Percentiles rank a stretch among this genome's conserved stretches.
phyloP scores from a whole-genome alignment of 148 eudicot genomes.

The Hydrangea macrophylla region DNA sequence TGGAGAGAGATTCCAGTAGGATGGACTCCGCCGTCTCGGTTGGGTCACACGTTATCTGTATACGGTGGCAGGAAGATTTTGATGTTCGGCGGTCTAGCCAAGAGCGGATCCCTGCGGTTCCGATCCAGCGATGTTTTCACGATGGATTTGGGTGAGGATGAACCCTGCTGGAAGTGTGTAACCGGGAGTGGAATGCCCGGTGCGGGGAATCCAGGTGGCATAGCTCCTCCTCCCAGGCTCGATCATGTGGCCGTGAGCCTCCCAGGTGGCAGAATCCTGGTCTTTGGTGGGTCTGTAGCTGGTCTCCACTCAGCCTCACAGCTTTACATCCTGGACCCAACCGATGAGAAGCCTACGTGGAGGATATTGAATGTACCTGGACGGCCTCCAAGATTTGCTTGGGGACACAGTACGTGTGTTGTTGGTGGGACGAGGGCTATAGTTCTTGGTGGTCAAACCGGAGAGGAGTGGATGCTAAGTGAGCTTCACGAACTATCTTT shows the following conservation, averaged over 20 bases:
- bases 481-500: conserved; percentile 84
- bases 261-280: conserved; percentile 87
- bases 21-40: conserved; percentile 93
- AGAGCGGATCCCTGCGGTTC: conserved; percentile 83
- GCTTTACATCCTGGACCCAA: conserved; percentile 83
- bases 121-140: conserved; percentile 88
- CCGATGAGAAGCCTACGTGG: conserved; percentile 97
- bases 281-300: conserved; percentile 95
- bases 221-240: conserved; percentile 91
- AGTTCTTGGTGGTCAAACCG: conserved; percentile 92
- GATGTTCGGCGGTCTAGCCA: conserved; percentile 96
- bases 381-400: conserved; percentile 86
- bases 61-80: conserved; percentile 90
- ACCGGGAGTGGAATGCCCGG: conserved; percentile 95
- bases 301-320: conserved; percentile 98
- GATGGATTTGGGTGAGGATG: conserved; percentile 83
- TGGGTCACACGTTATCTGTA: conserved; percentile 87
- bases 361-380: conserved; percentile 88
- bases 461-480: conserved; percentile 93
- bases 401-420: conserved; percentile 97
- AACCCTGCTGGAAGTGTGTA: conserved; percentile 90
- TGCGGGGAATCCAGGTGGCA: conserved; percentile 91
- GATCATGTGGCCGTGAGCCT: conserved; percentile 98
- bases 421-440: conserved; percentile 96
- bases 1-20: conserved; percentile 93